phyloP scores from a whole-genome alignment of 208 protist genomes.

The Trypanosoma cruzi region DNA sequence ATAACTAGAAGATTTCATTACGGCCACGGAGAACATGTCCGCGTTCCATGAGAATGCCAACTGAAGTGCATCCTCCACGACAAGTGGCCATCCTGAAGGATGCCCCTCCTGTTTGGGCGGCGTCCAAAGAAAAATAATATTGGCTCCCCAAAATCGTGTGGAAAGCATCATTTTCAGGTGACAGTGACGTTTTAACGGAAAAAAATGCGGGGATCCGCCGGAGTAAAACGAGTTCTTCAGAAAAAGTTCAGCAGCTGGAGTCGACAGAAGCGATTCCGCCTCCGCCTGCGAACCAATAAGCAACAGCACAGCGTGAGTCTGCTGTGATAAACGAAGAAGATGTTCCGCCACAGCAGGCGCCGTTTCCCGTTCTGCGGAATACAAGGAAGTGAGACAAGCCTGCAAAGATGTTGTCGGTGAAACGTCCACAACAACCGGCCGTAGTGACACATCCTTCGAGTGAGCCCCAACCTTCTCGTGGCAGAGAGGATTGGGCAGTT shows the following conservation, averaged over 20 bases:
- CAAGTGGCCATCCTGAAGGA: background rate
- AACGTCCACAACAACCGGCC: slow-evolving; percentile 67
- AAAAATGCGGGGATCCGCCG: slow-evolving; percentile 20
- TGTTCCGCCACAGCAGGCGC: slow-evolving; percentile 54
- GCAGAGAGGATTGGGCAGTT: slow-evolving; percentile 47
- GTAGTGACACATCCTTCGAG: slow-evolving; percentile 35
- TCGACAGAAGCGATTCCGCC: slow-evolving; percentile 41
- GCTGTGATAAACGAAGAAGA: slow-evolving; percentile 61
- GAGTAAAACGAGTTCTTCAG: slow-evolving; percentile 10
- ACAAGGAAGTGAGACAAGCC: slow-evolving; percentile 40
- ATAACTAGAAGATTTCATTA: slow-evolving; percentile 31
- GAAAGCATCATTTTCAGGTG: slow-evolving; percentile 53
- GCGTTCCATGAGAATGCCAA: slow-evolving; percentile 72
- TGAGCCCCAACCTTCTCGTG: slow-evolving; percentile 5
- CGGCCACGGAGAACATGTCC: slow-evolving; percentile 79
- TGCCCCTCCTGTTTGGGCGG: slow-evolving; percentile 10
- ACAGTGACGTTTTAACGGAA: slow-evolving; percentile 37
- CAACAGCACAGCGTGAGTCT: slow-evolving; percentile 62
- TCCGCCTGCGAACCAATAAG: slow-evolving; percentile 56
- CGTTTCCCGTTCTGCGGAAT: slow-evolving; percentile 5
- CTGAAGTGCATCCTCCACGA: slow-evolving; percentile 68
- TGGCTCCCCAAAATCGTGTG: slow-evolving; percentile 72
- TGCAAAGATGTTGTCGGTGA: slow-evolving; percentile 48
- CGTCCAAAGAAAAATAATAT: slow-evolving; percentile 58
- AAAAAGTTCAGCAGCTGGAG: slow-evolving; percentile 50